phyloP scores from a whole-genome alignment of 169 alveolate genomes.

The Eimeria acervulina region DNA sequence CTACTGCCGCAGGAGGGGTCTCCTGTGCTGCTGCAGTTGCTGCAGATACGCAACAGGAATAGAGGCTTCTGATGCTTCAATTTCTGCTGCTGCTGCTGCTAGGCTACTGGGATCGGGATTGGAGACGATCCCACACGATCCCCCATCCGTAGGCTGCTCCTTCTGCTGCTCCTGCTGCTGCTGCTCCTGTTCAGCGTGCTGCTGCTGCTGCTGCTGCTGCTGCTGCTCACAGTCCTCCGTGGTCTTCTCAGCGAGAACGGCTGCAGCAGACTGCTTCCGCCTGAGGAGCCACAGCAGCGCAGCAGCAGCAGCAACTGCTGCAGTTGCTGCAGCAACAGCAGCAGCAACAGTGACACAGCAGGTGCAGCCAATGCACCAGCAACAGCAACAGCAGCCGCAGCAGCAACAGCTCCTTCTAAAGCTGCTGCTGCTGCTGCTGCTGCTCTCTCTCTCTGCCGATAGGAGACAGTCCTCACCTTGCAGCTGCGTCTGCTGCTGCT shows the following conservation, averaged over 20 bases:
- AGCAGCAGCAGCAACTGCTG: no score
- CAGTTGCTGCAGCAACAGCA: background rate
- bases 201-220: constrained; percentile 45
- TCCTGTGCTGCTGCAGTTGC: background rate
- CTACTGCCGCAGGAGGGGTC: background rate
- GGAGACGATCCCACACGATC: background rate
- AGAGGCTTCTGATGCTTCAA: background rate
- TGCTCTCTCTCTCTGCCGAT: background rate
- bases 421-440: no score
- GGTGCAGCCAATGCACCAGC: background rate
- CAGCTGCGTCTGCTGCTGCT: constrained; percentile 52
- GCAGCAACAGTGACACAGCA: background rate
- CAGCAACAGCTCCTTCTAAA: background rate
- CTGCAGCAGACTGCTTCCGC: background rate
- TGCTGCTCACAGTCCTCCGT: constrained; percentile 8
- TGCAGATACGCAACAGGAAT: constrained; percentile 1
- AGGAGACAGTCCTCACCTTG: background rate
- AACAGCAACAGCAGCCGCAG: background rate
- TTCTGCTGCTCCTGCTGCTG: background rate
- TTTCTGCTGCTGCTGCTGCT: constrained; percentile 22
- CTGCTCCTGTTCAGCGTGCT: constrained; percentile 1
- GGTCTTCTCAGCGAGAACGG: background rate
- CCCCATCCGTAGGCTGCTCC: background rate
- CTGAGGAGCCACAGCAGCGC: background rate
- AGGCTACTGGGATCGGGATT: background rate